A percentile compares a stretch with the other conserved stretches of the same genome.
phyloP scores from a whole-genome alignment of 1,284 basidiomycete genomes.

The Apiotrichum siamense region DNA sequence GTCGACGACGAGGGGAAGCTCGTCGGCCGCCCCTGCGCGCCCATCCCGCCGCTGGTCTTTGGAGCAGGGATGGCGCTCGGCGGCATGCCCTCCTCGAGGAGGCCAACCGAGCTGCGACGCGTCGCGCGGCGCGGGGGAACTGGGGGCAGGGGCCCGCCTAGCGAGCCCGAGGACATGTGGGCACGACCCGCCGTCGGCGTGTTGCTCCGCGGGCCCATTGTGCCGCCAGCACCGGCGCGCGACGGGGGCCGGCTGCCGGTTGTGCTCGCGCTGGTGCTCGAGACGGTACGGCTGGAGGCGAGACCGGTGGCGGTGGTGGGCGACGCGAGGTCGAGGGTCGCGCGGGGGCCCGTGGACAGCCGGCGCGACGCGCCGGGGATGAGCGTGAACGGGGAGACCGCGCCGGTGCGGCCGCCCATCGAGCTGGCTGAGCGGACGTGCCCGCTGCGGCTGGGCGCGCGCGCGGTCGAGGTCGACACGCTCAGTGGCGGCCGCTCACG shows the following conservation, averaged over 20 bases:
- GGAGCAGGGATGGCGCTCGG: constrained; percentile 33
- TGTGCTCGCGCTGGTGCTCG: not conserved
- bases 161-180: too few relatives aligned
- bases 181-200: not conserved
- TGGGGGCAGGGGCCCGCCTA: too few relatives aligned
- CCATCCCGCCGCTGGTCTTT: not conserved
- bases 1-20: not conserved
- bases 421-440: not conserved
- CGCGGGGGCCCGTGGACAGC: not conserved
- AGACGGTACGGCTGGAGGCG: not conserved
- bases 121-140: not conserved
- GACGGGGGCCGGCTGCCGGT: not conserved
- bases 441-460: constrained; percentile 1
- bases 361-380: constrained; percentile 3
- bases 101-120: constrained; percentile 9
- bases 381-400: constrained; percentile 2
- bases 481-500: not conserved
- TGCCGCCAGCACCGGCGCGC: not conserved
- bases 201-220: not conserved
- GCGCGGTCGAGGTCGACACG: not conserved
- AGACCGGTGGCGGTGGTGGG: not conserved
- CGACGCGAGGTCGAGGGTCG: not conserved
- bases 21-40: not conserved
- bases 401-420: not conserved
- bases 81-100: constrained; percentile 14